These are phyloP conservation scores for Saccharomycopsis fibuligera DNA, from an alignment of 805 yeast genomes.

Conservation along the genomic window DNA sequence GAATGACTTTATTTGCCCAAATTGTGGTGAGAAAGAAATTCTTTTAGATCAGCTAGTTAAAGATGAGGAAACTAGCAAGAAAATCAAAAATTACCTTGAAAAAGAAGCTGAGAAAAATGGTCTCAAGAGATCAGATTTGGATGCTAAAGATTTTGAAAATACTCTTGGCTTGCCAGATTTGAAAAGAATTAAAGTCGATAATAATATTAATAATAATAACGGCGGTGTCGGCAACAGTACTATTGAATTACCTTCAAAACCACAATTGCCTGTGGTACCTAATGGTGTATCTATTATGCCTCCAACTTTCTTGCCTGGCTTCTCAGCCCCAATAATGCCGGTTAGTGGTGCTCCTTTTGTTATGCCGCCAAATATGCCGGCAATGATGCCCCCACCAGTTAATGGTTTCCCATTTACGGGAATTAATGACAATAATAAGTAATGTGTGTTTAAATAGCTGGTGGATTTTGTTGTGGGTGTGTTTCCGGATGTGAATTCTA, in stretches of 20 bases:
- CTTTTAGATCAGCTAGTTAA: conserved; percentile 64
- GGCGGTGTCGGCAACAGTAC: neutral
- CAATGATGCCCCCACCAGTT: conserved; percentile 5
- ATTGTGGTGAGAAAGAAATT: conserved; percentile 68
- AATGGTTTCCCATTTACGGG: neutral
- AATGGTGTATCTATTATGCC: neutral
- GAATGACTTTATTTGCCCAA: conserved; percentile 86
- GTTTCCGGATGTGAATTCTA: too few relatives aligned
- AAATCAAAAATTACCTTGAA: conserved; percentile 46
- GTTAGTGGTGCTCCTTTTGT: neutral
- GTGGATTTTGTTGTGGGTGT: too few relatives aligned
- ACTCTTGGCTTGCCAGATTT: conserved; percentile 15
- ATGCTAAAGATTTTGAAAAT: conserved; percentile 4
- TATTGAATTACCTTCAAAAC: conserved; percentile 18
- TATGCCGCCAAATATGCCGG: neutral
- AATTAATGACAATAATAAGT: neutral
- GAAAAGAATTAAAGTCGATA: conserved; percentile 19
- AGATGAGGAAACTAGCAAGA: conserved; percentile 52
- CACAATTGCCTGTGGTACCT: conserved; percentile 12
- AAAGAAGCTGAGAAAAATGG: conserved; percentile 30
- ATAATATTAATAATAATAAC: neutral
- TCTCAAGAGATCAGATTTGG: conserved; percentile 23
- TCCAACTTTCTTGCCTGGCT: conserved; percentile 7
- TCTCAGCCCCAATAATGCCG: conserved; percentile 21
- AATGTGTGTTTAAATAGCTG: too few relatives aligned